Evolutionary conservation across 345 rosid species (phyloP).

Genomic region (Stellera chamaejasme): DNA sequence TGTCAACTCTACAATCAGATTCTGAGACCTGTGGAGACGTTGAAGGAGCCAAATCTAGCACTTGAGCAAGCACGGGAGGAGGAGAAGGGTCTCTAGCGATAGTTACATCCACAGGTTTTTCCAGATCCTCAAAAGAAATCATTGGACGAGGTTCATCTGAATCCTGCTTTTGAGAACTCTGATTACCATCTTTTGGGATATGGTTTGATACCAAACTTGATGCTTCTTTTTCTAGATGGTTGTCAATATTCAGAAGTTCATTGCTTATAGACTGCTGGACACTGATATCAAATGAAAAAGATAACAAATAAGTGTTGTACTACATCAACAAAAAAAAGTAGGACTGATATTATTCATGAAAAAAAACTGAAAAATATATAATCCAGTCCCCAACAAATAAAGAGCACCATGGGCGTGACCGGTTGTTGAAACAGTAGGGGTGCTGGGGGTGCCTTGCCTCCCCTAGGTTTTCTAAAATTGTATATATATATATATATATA

Average conservation of each 20-base stretch:
- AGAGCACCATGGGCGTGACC: too few species aligned
- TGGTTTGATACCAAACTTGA: conserved; percentile 28
- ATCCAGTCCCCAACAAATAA: too few species aligned
- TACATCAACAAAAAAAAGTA: too few species aligned
- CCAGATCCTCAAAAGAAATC: conserved; percentile 87
- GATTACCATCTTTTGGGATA: conserved; percentile 20
- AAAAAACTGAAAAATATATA: neutral
- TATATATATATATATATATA: too few species aligned
- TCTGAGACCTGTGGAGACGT: conserved; percentile 40
- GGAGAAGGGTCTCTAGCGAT: conserved; percentile 89
- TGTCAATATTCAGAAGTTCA: conserved; percentile 26
- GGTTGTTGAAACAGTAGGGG: too few species aligned
- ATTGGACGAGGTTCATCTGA: conserved; percentile 54
- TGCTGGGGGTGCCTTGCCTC: too few species aligned
- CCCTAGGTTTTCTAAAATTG: too few species aligned
- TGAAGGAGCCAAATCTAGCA: conserved; percentile 64
- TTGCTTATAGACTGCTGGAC: conserved; percentile 32
- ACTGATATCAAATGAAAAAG: conserved; percentile 32
- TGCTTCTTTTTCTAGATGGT: conserved; percentile 34
- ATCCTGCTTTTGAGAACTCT: conserved; percentile 25
- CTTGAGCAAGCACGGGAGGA: conserved; percentile 90
- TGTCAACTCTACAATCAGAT: conserved; percentile 36
- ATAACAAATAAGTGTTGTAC: conserved; percentile 13
- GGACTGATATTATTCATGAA: neutral
- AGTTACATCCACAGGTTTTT: conserved; percentile 30